Evolutionary conservation across 768 basidiomycete genomes (phyloP), one percentile per base, ranked within the genome.

Genomic region (Lanmaoa pseudosensibilis): DNA sequence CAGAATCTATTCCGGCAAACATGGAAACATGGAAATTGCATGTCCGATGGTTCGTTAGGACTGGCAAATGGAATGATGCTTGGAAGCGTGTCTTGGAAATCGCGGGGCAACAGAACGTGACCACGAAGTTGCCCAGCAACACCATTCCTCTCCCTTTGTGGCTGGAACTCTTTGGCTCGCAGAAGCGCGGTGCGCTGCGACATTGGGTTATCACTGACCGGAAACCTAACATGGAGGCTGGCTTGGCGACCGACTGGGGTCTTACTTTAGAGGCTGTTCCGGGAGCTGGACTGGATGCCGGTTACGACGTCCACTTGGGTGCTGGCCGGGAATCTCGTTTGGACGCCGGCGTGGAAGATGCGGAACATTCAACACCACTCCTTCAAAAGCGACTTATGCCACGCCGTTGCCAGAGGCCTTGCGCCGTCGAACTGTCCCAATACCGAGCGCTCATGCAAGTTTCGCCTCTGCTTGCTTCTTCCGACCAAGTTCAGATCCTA

Each of bases 101-200:
- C 32, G 54, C 61, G 2, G 38, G 50, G 23, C 46, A 55, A 54
- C 59, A 36, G 30, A 49, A 39, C 27, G 44, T 54, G 55, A 30
- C 62, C 30, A 39, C 56, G 23, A 52, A 38, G 7, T 32, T 30
- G 11, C 47, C 38, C 25, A 41, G 9, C 27, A 58, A 56, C 8
- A 41, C 56, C 32, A 70, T 78, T 33, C 81, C 79, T 27, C 73
- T 83, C 27, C 65, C 71, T 5, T 68, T 89, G 49, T 88, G 85
- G 87, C 55, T 83, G 43, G 86, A 89, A 58, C 81, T 89, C 60
- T 80, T 83, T 60, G 75, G 77, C 46, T 74, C 75, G 18, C 63
- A 69, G 58, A 78, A 77, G 52, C 69, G 73, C 49, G 73, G 75
- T 45, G 74, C 70, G 6, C 59, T 68, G 27, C 66, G 69, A 37